Conservation (phyloP, 2,329 filamentous ascomycete genomes). For the Neonectria sp. region DNA sequence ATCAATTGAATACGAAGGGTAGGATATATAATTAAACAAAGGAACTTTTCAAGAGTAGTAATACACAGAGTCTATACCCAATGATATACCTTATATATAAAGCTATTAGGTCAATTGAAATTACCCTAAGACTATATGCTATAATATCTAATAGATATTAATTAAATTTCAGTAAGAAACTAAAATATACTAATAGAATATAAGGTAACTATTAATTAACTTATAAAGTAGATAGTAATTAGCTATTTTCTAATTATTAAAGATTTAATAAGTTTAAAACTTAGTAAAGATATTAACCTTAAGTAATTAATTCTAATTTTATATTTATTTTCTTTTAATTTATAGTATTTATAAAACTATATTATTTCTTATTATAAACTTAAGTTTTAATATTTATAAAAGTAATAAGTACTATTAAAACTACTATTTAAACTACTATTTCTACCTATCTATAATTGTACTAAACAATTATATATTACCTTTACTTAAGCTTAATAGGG, state of each 20-base stretch:
- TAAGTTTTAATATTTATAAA: background rate
- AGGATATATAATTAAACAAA: background rate
- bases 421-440: no score
- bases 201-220: no score
- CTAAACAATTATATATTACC: no score
- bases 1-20: background rate
- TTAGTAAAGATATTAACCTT: background rate
- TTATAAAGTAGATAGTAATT: background rate
- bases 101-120: no score
- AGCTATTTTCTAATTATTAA: background rate
- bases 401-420: background rate
- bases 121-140: no score
- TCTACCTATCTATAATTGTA: no score
- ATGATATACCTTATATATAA: no score
- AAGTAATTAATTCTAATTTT: background rate
- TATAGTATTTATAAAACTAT: background rate
- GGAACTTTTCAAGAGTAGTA: background rate
- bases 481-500: no score
- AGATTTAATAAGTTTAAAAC: background rate
- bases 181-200: no score
- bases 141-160: no score
- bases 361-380: background rate
- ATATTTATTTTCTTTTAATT: background rate
- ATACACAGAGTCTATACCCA: background rate
- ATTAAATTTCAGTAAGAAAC: no score